phyloP scores from a whole-genome alignment of 129 eudicot genomes.

The Tagetes erecta region DNA sequence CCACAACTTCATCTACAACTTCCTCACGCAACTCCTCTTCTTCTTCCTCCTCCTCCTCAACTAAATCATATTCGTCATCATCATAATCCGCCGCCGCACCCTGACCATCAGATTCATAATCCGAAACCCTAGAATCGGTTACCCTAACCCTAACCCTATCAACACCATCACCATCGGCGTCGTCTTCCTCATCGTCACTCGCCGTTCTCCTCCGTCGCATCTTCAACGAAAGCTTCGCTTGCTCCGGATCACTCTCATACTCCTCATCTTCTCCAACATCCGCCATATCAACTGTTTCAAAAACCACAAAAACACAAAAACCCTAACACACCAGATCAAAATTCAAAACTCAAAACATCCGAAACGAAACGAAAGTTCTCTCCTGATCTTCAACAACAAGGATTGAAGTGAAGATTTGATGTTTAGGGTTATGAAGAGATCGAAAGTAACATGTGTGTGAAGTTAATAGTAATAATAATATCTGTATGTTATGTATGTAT shows the following conservation, averaged over 20 bases:
- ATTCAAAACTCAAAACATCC: constrained; percentile 32
- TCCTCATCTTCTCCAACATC: constrained; percentile 65
- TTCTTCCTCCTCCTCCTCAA: constrained; percentile 42
- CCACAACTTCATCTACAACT: constrained; percentile 30
- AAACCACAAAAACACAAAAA: constrained; percentile 12
- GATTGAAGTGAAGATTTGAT: constrained; percentile 16
- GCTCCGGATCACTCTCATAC: constrained; percentile 99
- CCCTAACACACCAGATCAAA: constrained; percentile 19
- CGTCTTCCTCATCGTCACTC: constrained; percentile 78
- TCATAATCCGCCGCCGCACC: constrained; percentile 87
- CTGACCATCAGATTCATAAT: constrained; percentile 70
- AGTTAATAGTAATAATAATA: background rate
- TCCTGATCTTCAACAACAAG: background rate
- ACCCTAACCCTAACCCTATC: constrained; percentile 26
- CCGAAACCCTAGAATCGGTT: constrained; percentile 55
- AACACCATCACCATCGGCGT: constrained; percentile 22
- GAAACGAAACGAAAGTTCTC: background rate
- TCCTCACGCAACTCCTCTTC: constrained; percentile 31
- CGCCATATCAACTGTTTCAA: constrained; percentile 50
- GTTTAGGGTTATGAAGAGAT: constrained; percentile 13
- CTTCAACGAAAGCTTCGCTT: constrained; percentile 78
- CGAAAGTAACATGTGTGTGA: constrained; percentile 33
- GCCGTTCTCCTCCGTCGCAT: constrained; percentile 82
- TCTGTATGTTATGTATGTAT: constrained; percentile 17
- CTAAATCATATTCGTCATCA: constrained; percentile 52